phyloP scores from a whole-genome alignment of 106 monocot species.

The Apostasia ramifera region DNA sequence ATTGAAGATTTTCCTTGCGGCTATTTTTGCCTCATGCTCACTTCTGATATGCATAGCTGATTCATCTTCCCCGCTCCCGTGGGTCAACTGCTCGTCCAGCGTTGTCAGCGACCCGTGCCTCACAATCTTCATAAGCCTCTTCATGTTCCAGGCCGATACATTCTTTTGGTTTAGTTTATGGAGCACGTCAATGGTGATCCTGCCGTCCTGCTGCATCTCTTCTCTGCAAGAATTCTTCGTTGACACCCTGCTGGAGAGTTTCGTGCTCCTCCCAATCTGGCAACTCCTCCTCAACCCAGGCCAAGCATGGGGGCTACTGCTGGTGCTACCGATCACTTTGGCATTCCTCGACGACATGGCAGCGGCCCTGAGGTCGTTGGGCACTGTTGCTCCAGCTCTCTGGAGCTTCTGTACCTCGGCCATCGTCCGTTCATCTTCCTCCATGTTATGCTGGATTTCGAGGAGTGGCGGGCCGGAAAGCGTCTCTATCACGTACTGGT shows the following conservation, averaged over 20 bases:
- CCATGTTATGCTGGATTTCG: slow-evolving; percentile 28
- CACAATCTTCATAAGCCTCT: slow-evolving; percentile 69
- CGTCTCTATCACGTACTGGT: slow-evolving; percentile 85
- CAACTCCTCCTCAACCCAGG: slow-evolving; percentile 14
- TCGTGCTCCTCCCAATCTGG: slow-evolving; percentile 32
- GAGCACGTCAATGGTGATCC: slow-evolving; percentile 60
- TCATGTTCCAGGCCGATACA: slow-evolving; percentile 92
- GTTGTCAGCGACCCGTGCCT: slow-evolving; percentile 53
- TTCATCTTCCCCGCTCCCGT: slow-evolving; percentile 39
- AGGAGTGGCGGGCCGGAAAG: slow-evolving; percentile 71
- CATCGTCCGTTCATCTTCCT: slow-evolving; percentile 51
- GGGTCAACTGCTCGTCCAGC: slow-evolving; percentile 40
- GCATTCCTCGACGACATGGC: slow-evolving; percentile 19
- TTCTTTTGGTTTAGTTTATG: slow-evolving; percentile 75
- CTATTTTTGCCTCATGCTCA: slow-evolving; percentile 71
- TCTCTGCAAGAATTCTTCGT: slow-evolving; percentile 12
- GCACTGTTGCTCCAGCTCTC: slow-evolving; percentile 48
- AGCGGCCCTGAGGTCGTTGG: slow-evolving; percentile 37
- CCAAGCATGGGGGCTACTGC: neutral
- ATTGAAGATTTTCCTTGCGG: slow-evolving; percentile 68
- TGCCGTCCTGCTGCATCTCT: slow-evolving; percentile 21
- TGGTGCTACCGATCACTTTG: slow-evolving; percentile 6
- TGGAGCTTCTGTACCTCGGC: slow-evolving; percentile 49
- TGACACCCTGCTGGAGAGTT: slow-evolving; percentile 13
- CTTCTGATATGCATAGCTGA: slow-evolving; percentile 48